These are phyloP conservation scores for Macaranga tanarius DNA, from an alignment of 441 rosid genomes.

Conservation along the genomic window DNA sequence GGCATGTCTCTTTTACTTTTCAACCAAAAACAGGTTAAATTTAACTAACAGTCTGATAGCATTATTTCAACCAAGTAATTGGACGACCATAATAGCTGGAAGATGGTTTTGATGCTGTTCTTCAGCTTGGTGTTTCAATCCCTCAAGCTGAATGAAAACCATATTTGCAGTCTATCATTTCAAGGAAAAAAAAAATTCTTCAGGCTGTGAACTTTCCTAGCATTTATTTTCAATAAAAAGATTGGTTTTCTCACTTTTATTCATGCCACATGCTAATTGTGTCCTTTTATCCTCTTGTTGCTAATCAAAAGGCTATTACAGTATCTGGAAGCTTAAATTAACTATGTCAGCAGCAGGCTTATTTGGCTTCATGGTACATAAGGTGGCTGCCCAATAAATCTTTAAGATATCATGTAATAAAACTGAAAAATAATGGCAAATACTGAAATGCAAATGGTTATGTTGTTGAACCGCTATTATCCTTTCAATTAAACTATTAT, in stretches of 20 bases:
- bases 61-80: background rate
- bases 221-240: background rate
- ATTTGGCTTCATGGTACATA: background rate
- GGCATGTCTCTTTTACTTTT: background rate
- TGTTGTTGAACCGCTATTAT: background rate
- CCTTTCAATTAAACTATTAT: background rate
- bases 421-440: background rate
- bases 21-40: background rate
- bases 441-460: background rate
- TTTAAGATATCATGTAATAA: background rate
- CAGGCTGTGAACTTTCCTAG: background rate
- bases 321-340: background rate
- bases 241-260: background rate
- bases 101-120: constrained; percentile 3
- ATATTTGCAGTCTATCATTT: background rate
- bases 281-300: background rate
- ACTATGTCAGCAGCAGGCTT: background rate
- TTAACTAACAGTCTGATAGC: constrained; percentile 1
- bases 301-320: background rate
- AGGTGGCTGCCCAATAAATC: background rate
- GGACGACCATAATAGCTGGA: constrained; percentile 1
- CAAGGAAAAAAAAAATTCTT: background rate
- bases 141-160: background rate
- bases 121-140: constrained; percentile 12
- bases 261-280: background rate